A percentile compares a stretch with the other conserved stretches of the same genome.
Conservation (phyloP, 805 yeast genomes). For the Saccharomyces kudriavzevii region DNA sequence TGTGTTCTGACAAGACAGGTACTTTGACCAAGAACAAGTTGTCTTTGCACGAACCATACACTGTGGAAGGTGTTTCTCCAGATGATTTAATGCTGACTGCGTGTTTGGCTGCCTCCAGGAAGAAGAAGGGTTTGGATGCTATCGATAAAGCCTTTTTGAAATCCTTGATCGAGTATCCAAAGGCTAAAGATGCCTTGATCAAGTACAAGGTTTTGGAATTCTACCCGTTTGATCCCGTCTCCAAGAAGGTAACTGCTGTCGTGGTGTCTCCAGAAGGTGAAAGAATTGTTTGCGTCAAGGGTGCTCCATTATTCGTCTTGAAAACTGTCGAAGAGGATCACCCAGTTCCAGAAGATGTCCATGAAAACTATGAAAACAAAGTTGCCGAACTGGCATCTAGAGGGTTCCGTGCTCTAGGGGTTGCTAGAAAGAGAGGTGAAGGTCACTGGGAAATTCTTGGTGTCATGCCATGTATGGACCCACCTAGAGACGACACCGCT, state of each 20-base stretch:
- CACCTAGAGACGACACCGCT: conserved; percentile 98
- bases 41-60: conserved; percentile 93
- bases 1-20: conserved; percentile 98
- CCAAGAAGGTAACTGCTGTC: conserved; percentile 90
- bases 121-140: conserved; percentile 97
- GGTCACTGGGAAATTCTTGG: conserved; percentile 97
- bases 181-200: conserved; percentile 85
- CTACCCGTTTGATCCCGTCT: conserved; percentile 97
- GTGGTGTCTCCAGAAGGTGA: conserved; percentile 96
- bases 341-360: conserved; percentile 89
- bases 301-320: conserved; percentile 95
- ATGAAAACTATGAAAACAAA: conserved; percentile 91
- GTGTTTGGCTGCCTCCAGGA: conserved; percentile 94
- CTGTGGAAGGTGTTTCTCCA: conserved; percentile 93
- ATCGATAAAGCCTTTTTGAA: conserved; percentile 95
- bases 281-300: conserved; percentile 91
- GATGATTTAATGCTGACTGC: conserved; percentile 96
- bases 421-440: conserved; percentile 97
- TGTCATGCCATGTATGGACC: conserved; percentile 98
- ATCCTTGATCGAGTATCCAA: conserved; percentile 79
- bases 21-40: conserved; percentile 95
- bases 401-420: conserved; percentile 98
- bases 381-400: conserved; percentile 96
- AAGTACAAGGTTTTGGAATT: conserved; percentile 91
- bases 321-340: conserved; percentile 96